These are phyloP conservation scores for Nicotiana rustica DNA, from an alignment of 305 asterid genomes.

Conservation along the genomic window DNA sequence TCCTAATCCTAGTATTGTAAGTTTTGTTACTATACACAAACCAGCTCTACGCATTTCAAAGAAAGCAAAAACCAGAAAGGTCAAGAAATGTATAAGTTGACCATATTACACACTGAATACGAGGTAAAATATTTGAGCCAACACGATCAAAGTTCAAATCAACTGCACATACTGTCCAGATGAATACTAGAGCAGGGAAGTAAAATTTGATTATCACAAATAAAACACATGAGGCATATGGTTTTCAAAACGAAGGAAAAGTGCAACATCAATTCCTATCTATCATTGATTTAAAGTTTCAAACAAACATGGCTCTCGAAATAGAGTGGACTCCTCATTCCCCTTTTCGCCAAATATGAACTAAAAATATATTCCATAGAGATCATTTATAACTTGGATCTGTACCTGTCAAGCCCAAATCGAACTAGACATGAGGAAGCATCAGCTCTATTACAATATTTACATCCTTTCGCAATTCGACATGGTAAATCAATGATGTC, in stretches of 20 bases:
- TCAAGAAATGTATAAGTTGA: constrained; percentile 22
- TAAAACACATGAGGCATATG: not conserved
- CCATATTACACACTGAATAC: not conserved
- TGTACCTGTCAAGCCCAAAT: constrained; percentile 86
- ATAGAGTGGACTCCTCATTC: constrained; percentile 2
- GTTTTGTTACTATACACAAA: not conserved
- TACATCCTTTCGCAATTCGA: constrained; percentile 98
- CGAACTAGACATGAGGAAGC: constrained; percentile 97
- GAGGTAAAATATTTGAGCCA: constrained; percentile 10
- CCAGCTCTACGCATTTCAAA: constrained; percentile 24
- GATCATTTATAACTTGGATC: constrained; percentile 15
- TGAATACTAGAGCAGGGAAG: not conserved
- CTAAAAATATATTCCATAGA: not conserved
- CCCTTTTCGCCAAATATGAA: constrained; percentile 19
- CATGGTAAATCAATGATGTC: constrained; percentile 93
- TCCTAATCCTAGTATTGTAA: not conserved
- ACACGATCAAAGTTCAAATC: constrained; percentile 13
- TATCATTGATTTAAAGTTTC: not conserved
- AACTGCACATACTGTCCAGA: constrained; percentile 4
- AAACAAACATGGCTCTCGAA: constrained; percentile 9
- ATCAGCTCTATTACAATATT: constrained; percentile 80
- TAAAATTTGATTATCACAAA: constrained; percentile 14
- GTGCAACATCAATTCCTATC: constrained; percentile 16
- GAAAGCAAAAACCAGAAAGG: constrained; percentile 10
- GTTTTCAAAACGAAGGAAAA: constrained; percentile 10